A percentile compares a stretch with the other conserved stretches of the same genome.
Conservation (phyloP, 805 yeast genomes). For the Barnettozyma botsteinii region DNA sequence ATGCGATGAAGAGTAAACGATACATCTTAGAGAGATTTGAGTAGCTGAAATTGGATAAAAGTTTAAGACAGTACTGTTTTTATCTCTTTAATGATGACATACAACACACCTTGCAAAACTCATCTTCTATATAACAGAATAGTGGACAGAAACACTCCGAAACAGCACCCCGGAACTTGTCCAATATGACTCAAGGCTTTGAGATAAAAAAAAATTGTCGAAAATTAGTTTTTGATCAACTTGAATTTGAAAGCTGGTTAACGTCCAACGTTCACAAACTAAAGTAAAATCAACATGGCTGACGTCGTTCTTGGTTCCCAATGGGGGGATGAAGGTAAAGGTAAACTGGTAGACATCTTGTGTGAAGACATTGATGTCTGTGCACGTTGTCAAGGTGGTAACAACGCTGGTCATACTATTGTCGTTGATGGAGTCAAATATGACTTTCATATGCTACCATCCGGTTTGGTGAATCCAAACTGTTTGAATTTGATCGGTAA, state of each 20-base stretch:
- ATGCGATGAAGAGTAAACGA: no score
- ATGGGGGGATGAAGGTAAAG: constrained; percentile 99
- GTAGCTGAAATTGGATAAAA: no score
- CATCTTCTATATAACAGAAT: no score
- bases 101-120: no score
- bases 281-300: constrained; percentile 34
- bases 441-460: constrained; percentile 98
- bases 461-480: constrained; percentile 92
- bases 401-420: constrained; percentile 98
- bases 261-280: constrained; percentile 12
- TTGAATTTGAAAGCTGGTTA: constrained; percentile 8
- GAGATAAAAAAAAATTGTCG: constrained; percentile 9
- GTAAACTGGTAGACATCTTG: constrained; percentile 89
- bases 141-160: no score
- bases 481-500: constrained; percentile 89
- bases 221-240: constrained; percentile 6
- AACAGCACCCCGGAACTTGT: no score
- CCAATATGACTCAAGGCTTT: constrained; percentile 9
- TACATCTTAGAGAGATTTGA: no score
- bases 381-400: constrained; percentile 98
- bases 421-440: constrained; percentile 85
- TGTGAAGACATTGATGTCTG: constrained; percentile 96
- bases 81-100: no score
- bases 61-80: no score
- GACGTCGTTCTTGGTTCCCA: constrained; percentile 94